These are phyloP conservation scores for Monosporascus sp. DNA, from an alignment of 2,329 filamentous ascomycete species.

Conservation along the genomic window DNA sequence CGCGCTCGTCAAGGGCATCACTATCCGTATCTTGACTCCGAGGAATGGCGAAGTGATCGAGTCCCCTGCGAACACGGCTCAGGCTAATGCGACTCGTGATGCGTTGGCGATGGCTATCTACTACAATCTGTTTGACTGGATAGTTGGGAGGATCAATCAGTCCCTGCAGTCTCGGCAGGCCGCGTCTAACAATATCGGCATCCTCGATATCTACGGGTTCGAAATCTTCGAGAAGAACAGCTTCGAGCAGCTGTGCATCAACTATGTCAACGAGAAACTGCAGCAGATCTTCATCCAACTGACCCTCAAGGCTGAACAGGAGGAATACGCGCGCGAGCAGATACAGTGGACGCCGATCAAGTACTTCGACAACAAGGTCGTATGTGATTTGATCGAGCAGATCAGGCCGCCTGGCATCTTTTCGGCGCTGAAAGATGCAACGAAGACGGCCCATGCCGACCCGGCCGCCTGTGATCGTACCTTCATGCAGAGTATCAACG, in stretches of 20 bases:
- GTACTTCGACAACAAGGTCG: slow-evolving; percentile 99
- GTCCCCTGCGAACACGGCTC: slow-evolving; percentile 77
- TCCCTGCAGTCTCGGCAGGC: slow-evolving; percentile 75
- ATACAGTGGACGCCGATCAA: slow-evolving; percentile 99
- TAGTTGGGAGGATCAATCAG: slow-evolving; percentile 84
- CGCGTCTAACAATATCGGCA: slow-evolving; percentile 82
- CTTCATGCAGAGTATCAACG: slow-evolving; percentile 89
- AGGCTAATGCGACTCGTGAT: slow-evolving; percentile 82
- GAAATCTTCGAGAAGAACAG: slow-evolving; percentile 99
- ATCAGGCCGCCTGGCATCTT: slow-evolving; percentile 87
- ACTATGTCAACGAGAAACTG: slow-evolving; percentile 98
- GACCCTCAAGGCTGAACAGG: slow-evolving; percentile 93
- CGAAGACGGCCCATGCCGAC: slow-evolving; percentile 96
- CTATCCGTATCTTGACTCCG: slow-evolving; percentile 75
- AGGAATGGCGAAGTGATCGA: slow-evolving; percentile 62
- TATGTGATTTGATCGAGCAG: slow-evolving; percentile 94
- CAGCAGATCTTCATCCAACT: slow-evolving; percentile 99
- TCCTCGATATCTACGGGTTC: slow-evolving; percentile 98
- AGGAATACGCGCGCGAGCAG: slow-evolving; percentile 92
- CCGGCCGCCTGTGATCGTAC: slow-evolving; percentile 90
- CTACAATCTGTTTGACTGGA: slow-evolving; percentile 98
- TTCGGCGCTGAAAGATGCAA: slow-evolving; percentile 93
- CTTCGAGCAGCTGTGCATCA: slow-evolving; percentile 98
- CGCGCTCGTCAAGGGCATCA: slow-evolving; percentile 80
- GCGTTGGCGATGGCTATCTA: slow-evolving; percentile 95